A percentile compares a stretch with the other conserved stretches of the same genome.
phyloP scores from a whole-genome alignment of 208 protist species.

The Crithidia expoeki region DNA sequence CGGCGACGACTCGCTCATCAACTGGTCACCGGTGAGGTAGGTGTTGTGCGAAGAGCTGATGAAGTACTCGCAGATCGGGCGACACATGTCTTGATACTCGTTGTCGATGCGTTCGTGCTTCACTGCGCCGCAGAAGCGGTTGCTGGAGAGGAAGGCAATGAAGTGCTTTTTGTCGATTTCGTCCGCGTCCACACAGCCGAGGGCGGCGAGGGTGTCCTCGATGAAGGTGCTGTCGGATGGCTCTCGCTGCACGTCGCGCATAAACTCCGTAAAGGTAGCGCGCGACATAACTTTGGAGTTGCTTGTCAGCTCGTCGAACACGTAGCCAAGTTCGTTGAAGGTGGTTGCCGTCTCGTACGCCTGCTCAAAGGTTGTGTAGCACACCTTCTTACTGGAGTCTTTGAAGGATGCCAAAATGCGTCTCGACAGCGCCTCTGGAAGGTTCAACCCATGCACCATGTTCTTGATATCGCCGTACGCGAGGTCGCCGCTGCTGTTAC shows the following conservation, averaged over 20 bases:
- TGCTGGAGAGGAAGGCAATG: constrained; percentile 46
- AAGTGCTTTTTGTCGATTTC: constrained; percentile 45
- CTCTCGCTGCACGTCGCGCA: constrained; percentile 36
- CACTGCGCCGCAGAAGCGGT: constrained; percentile 36
- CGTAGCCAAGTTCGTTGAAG: constrained; percentile 46
- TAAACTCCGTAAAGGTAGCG: constrained; percentile 37
- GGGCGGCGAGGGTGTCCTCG: constrained; percentile 34
- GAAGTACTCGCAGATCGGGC: constrained; percentile 86
- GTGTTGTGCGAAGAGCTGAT: constrained; percentile 96
- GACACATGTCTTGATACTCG: constrained; percentile 86
- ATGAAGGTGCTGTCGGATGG: constrained; percentile 24
- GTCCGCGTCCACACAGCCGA: constrained; percentile 39
- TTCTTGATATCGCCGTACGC: constrained; percentile 45
- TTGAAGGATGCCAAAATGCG: constrained; percentile 41
- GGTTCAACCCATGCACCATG: constrained; percentile 53
- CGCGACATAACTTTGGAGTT: constrained; percentile 30
- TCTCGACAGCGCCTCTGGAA: constrained; percentile 44
- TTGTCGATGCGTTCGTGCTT: constrained; percentile 37
- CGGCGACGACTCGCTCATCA: constrained; percentile 56
- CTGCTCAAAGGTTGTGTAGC: constrained; percentile 39
- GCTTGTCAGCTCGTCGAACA: constrained; percentile 37
- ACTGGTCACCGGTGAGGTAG: constrained; percentile 94
- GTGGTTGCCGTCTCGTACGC: constrained; percentile 38
- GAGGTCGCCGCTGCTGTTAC: constrained; percentile 64
- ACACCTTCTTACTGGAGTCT: constrained; percentile 17